These are phyloP conservation scores for Trichoderma parareesei DNA, from an alignment of 495 filamentous ascomycete genomes.

Conservation along the genomic window DNA sequence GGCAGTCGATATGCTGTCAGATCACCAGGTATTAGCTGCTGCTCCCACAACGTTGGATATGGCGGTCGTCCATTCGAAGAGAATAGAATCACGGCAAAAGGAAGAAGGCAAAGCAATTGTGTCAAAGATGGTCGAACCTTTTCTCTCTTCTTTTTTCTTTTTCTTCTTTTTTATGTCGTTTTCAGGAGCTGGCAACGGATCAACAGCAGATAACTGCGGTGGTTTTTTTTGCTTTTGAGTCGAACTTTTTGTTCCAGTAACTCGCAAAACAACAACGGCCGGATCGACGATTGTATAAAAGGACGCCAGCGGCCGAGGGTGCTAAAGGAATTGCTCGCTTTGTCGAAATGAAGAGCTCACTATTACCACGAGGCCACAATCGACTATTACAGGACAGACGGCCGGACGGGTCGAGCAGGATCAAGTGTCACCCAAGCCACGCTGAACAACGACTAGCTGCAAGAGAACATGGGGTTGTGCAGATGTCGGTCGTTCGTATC, in stretches of 20 bases:
- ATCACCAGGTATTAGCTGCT: background rate
- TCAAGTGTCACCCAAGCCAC: constrained; percentile 4
- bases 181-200: background rate
- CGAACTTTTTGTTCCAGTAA: background rate
- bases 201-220: background rate
- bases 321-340: background rate
- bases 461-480: constrained; percentile 4
- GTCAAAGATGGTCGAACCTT: background rate
- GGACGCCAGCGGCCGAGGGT: constrained; percentile 47
- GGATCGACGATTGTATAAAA: constrained; percentile 37
- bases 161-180: background rate
- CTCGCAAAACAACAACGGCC: constrained; percentile 22
- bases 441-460: constrained; percentile 6
- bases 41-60: background rate
- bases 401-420: background rate
- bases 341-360: constrained; percentile 31
- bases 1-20: background rate
- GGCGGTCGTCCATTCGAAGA: background rate
- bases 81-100: background rate
- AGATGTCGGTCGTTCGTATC: constrained; percentile 2
- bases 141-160: background rate
- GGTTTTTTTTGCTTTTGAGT: background rate
- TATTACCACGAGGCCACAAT: constrained; percentile 38
- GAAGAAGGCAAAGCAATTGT: background rate
- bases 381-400: constrained; percentile 14